A percentile compares a stretch with the other conserved stretches of the same genome.
These are phyloP conservation scores for Saturnispora gosingensis DNA, from an alignment of 805 yeast genomes.

Conservation along the genomic window DNA sequence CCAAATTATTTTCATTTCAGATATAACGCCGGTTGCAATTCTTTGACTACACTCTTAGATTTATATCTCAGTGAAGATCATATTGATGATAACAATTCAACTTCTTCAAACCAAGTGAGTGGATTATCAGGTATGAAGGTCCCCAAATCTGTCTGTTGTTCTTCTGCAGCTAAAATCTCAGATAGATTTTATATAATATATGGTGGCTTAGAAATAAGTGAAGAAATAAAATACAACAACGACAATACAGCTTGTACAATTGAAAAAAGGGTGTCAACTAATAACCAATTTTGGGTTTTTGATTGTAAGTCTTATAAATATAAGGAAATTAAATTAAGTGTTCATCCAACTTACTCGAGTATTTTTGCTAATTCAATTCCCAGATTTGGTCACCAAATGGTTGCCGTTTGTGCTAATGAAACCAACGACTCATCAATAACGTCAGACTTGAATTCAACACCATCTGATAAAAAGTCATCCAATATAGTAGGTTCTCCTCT, in stretches of 20 bases:
- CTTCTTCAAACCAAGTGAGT: not conserved
- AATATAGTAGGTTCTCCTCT: not conserved
- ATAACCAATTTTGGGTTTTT: slow-evolving; percentile 48
- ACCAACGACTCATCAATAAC: slow-evolving; percentile 6
- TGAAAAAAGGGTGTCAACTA: slow-evolving; percentile 21
- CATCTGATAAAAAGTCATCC: not conserved
- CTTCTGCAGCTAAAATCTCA: slow-evolving; percentile 41
- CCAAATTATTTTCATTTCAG: slow-evolving; percentile 31
- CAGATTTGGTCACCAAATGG: slow-evolving; percentile 26
- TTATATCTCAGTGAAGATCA: slow-evolving; percentile 2
- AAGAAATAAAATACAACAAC: slow-evolving; percentile 23
- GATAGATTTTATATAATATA: slow-evolving; percentile 49
- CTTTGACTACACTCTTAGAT: slow-evolving; percentile 22
- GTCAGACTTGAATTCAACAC: not conserved
- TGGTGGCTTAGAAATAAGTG: slow-evolving; percentile 55
- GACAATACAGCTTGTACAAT: slow-evolving; percentile 32
- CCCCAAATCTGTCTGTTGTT: slow-evolving; percentile 46
- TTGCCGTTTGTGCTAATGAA: slow-evolving; percentile 23
- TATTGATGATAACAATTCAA: not conserved
- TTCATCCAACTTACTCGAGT: slow-evolving; percentile 24
- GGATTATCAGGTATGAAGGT: slow-evolving; percentile 11
- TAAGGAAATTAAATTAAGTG: slow-evolving; percentile 32
- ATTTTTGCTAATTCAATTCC: slow-evolving; percentile 22
- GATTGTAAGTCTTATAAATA: slow-evolving; percentile 44
- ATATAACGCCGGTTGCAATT: slow-evolving; percentile 32